Base-by-base conservation (phyloP, 83 land plant species). In the Picea abies region DNA sequence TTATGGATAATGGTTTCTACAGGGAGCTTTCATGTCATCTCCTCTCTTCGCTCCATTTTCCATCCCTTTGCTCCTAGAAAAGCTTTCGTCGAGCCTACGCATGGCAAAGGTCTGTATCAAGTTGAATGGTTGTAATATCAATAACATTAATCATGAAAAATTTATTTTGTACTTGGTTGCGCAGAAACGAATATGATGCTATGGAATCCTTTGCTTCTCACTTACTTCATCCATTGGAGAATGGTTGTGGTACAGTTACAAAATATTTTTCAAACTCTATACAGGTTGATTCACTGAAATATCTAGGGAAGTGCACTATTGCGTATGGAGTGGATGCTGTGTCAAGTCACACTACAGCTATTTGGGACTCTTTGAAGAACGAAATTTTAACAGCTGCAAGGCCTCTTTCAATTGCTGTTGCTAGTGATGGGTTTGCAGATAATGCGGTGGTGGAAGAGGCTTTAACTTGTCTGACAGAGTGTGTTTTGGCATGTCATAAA, bases 221-320 rank as follows among this genome's bases (percentile, higher is more conserved):
- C n/a, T 76, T 25, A 76, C 20, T 77, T 76, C 44, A 77, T 32
- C 26, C 16, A 62, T 25, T 47, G 29, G 37, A 63, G n/a, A 41
- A 32, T 80, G 65, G 63, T 5, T 8, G 58, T 66, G 37, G 35
- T 26, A 35, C 52, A 17, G 37, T 71, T 10, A 32, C 8, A 35
- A 63, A 19, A 7, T 41, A 16, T 62, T 70, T 47, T 29, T 81
- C 26, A 76, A 63, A 68, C 79, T 85, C 76, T 26, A 68, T 79
- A 60, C 91, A 97, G 99, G 79, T 95, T 82, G 98, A 97, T 80
- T 90, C 99, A 23, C 81, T 97, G 79, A 95, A 87, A 60, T 97
- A 90, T 88, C 91, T 97, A 26, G 90, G 90, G 60, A 56, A 84
- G 62, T 97, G 99, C 80, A 77, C 84, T 6, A 11, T 80, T 5